These are phyloP conservation scores for Clitopilus passeckerianus DNA, from an alignment of 768 basidiomycete species.

Conservation along the genomic window DNA sequence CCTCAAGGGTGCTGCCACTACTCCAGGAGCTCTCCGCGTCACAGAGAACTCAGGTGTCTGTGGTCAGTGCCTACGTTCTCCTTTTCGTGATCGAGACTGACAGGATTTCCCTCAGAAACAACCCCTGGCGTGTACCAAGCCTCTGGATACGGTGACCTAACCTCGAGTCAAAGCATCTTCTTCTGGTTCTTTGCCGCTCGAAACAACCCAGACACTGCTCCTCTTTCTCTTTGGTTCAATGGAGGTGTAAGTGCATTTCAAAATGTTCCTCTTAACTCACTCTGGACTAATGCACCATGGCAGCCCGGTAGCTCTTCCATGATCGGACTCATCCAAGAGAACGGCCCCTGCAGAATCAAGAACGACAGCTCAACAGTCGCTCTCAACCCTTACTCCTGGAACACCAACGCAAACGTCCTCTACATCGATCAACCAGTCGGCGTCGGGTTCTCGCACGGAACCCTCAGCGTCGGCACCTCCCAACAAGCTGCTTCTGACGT, in stretches of 20 bases:
- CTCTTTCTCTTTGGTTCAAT: constrained; percentile 66
- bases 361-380: constrained; percentile 46
- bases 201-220: constrained; percentile 54
- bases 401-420: constrained; percentile 1
- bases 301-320: constrained; percentile 54
- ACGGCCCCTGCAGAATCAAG: constrained; percentile 67
- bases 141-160: constrained; percentile 61
- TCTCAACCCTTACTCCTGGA: constrained; percentile 18
- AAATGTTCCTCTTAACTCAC: neutral
- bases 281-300: neutral
- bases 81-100: neutral
- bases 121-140: constrained; percentile 58
- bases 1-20: constrained; percentile 18
- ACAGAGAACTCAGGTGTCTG: constrained; percentile 61
- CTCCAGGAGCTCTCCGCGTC: constrained; percentile 47
- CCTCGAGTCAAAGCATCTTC: constrained; percentile 55
- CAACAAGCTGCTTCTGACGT: constrained; percentile 49
- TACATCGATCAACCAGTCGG: constrained; percentile 2
- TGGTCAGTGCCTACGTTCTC: constrained; percentile 23
- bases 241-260: constrained; percentile 37
- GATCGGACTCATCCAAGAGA: constrained; percentile 69
- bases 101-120: constrained; percentile 37
- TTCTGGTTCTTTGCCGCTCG: constrained; percentile 70
- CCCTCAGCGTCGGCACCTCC: constrained; percentile 43
- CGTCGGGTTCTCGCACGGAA: constrained; percentile 30